Conservation (phyloP, 345 rosid genomes). For the Hibiscus syriacus region DNA sequence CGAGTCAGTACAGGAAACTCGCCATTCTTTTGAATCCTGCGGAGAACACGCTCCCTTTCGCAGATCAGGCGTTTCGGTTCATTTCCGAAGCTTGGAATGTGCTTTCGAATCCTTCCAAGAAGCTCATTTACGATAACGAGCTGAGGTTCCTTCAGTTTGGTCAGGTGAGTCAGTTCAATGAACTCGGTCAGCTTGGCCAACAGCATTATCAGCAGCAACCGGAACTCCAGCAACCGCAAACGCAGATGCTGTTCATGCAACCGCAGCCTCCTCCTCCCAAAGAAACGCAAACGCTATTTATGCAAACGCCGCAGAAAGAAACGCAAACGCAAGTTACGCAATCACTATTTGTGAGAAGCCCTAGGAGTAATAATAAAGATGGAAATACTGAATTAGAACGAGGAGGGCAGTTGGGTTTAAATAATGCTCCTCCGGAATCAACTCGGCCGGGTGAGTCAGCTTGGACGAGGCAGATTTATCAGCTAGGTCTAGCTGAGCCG, state of each 20-base stretch:
- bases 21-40: constrained; percentile 62
- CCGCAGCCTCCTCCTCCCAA: constrained; percentile 8
- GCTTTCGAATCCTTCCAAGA: constrained; percentile 60
- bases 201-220: background rate
- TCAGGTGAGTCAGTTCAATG: constrained; percentile 10
- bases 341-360: background rate
- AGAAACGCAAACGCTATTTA: constrained; percentile 3
- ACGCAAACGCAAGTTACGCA: background rate
- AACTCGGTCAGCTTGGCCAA: background rate
- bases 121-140: constrained; percentile 67
- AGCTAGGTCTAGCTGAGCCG: constrained; percentile 2
- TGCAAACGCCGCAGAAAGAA: background rate
- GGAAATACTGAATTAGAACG: background rate
- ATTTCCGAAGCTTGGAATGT: constrained; percentile 79
- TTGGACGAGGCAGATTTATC: constrained; percentile 6
- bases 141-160: constrained; percentile 59
- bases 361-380: constrained; percentile 4
- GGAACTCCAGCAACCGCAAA: constrained; percentile 10
- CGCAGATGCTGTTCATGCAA: constrained; percentile 6
- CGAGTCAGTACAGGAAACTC: constrained; percentile 73
- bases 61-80: constrained; percentile 64
- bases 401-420: constrained; percentile 7
- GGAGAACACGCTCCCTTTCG: constrained; percentile 50
- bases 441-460: constrained; percentile 19
- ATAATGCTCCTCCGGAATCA: constrained; percentile 4